phyloP scores from a whole-genome alignment of 1,284 basidiomycete genomes.

The Fomitopsis palustris region DNA sequence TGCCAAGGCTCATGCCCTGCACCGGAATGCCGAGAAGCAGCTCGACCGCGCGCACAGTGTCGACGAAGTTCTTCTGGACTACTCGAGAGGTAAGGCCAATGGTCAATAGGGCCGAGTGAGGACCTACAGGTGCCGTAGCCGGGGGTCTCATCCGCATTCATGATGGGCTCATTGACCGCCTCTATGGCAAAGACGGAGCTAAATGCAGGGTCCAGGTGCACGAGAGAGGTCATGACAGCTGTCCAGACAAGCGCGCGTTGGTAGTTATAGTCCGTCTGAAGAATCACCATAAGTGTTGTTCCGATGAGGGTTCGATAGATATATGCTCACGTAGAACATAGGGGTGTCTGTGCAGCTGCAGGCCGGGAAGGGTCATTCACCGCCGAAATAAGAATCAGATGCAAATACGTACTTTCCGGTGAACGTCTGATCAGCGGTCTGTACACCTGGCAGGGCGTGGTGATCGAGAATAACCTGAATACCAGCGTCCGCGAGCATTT shows the following conservation, averaged over 20 bases:
- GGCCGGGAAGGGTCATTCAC: background rate
- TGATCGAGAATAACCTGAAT: slow-evolving; percentile 71
- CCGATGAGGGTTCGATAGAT: background rate
- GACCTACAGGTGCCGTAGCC: slow-evolving; percentile 61
- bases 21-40: slow-evolving; percentile 50
- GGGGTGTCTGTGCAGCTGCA: slow-evolving; percentile 65
- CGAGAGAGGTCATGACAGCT: slow-evolving; percentile 68
- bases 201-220: slow-evolving; percentile 68
- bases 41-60: slow-evolving; percentile 63
- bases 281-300: background rate
- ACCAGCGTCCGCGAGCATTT: slow-evolving; percentile 54
- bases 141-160: slow-evolving; percentile 62
- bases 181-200: slow-evolving; percentile 65
- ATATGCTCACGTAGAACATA: slow-evolving; percentile 62
- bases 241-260: slow-evolving; percentile 75
- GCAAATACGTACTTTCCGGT: slow-evolving; percentile 51
- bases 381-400: background rate
- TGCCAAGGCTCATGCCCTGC: slow-evolving; percentile 17
- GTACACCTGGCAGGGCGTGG: slow-evolving; percentile 74
- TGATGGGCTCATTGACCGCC: slow-evolving; percentile 74
- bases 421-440: slow-evolving; percentile 56
- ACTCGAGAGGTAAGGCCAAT: background rate
- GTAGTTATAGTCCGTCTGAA: slow-evolving; percentile 65
- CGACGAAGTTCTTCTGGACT: slow-evolving; percentile 74
- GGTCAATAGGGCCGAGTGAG: background rate